Base-by-base conservation (phyloP, 352 stramenopile species). In the Sclerospora graminicola region DNA sequence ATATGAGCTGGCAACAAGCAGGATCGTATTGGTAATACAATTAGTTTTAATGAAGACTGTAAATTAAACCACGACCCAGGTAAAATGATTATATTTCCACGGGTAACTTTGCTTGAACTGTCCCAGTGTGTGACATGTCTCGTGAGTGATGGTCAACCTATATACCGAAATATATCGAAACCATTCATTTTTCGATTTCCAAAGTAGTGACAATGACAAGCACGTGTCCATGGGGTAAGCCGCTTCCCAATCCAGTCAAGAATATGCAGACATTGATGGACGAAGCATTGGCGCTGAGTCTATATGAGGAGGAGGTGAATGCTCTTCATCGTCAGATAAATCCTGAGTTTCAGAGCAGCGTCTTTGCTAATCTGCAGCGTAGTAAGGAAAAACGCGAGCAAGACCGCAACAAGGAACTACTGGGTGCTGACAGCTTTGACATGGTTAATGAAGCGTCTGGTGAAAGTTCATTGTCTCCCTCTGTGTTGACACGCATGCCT, bases 191-290 rank as follows among this genome's bases (percentile, higher is more conserved):
- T 6, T 26, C 21, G 6, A 26, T 6, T 26, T 26, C 21, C 21
- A 26, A 3, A 26, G 6, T 6, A 26, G 21, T 26, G 4, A 3
- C 6, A 26, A 66, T 61, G 44, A 23, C 45, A 31, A 55, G 58
- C 21, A 51, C 44, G 0, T 67, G 58, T 51, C 58, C 58, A 11
- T 67, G 58, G 57, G 41, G 45, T 10, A 20, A 40, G 8, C 26
- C 39, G 2, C 27, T 32, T 1, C 35, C 40, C 4, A 47, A 57
- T 28, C 38, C 23, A 4, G 32, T 37, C 1, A 60, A 63, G 16
- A 63, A 50, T 14, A 70, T 85, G 57, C 73, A 85, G 45, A 65
- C 76, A 15, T 65, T 85, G 38, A 85, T 85, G 61, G 73, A 85
- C 52, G 73, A 85, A 45, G 73, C 62, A n/a, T 36, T 83, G 13